Conservation (phyloP, 2,329 filamentous ascomycete species). For the Sclerotinia spermophila region DNA sequence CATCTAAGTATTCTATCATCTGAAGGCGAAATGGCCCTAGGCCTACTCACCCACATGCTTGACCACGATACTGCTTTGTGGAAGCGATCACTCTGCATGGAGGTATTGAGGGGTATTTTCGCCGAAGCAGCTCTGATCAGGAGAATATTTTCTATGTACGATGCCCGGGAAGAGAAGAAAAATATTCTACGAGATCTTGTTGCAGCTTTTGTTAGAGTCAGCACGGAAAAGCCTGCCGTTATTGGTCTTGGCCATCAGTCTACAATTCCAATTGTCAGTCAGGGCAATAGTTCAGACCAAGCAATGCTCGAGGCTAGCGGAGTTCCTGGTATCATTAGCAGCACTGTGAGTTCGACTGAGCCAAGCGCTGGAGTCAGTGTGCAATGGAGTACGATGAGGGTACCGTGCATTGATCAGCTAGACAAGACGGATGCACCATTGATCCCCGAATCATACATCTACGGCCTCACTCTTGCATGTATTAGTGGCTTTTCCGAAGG, state of each 20-base stretch:
- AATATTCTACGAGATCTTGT: conserved; percentile 77
- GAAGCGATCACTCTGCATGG: conserved; percentile 88
- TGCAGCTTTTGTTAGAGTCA: conserved; percentile 84
- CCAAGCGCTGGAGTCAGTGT: conserved; percentile 74
- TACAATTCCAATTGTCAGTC: conserved; percentile 66
- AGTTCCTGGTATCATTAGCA: conserved; percentile 80
- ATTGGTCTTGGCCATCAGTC: conserved; percentile 91
- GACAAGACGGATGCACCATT: conserved; percentile 83
- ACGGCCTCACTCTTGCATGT: conserved; percentile 82
- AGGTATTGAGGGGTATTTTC: conserved; percentile 83
- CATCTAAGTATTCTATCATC: conserved; percentile 70
- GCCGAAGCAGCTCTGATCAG: conserved; percentile 74
- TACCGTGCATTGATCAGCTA: conserved; percentile 87
- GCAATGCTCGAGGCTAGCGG: conserved; percentile 87
- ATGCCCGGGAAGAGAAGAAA: conserved; percentile 67
- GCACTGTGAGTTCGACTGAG: conserved; percentile 63
- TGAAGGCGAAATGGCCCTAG: conserved; percentile 80
- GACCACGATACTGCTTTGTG: conserved; percentile 81
- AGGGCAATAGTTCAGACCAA: conserved; percentile 66
- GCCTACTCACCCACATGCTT: conserved; percentile 77
- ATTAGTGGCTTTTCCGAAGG: conserved; percentile 89
- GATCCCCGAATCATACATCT: conserved; percentile 90
- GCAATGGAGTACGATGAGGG: conserved; percentile 85
- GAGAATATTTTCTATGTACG: conserved; percentile 76
- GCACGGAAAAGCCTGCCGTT: conserved; percentile 81